Evolutionary conservation across 257 asterid species (phyloP).

Genomic region (Eustoma russellianum): DNA sequence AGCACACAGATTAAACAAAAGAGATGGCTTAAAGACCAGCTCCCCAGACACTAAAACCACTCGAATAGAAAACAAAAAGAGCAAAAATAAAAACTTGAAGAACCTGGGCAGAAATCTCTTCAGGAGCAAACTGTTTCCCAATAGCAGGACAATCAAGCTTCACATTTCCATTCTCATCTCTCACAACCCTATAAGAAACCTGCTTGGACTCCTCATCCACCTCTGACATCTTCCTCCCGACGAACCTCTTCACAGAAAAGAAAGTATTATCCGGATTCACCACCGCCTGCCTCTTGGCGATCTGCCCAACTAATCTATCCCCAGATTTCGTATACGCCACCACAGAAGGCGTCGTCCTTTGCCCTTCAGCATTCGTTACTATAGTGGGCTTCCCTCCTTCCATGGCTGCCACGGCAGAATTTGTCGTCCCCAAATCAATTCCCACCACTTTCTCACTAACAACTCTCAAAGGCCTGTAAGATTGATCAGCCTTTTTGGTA

Average conservation of each 20-base stretch:
- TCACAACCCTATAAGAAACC: constrained; percentile 62
- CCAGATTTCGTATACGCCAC: constrained; percentile 66
- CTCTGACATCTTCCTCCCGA: constrained; percentile 78
- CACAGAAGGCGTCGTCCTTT: constrained; percentile 72
- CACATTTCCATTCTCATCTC: constrained; percentile 67
- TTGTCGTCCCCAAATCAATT: constrained; percentile 70
- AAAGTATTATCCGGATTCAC: constrained; percentile 73
- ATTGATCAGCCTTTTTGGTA: constrained; percentile 1
- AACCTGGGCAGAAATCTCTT: constrained; percentile 81
- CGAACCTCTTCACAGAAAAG: constrained; percentile 71
- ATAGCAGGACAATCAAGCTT: constrained; percentile 73
- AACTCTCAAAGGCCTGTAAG: constrained; percentile 34
- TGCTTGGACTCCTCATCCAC: constrained; percentile 81
- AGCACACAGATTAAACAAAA: too few species aligned
- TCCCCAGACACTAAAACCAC: too few species aligned
- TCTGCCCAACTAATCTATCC: constrained; percentile 69
- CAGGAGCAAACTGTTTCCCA: constrained; percentile 58
- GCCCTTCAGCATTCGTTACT: constrained; percentile 64
- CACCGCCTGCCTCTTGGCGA: constrained; percentile 76
- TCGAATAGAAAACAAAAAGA: not conserved
- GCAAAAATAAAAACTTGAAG: not conserved
- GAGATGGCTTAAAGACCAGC: too few species aligned
- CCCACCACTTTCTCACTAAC: constrained; percentile 64
- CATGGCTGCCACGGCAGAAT: constrained; percentile 83
- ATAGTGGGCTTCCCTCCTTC: constrained; percentile 78